A percentile compares a stretch with the other conserved stretches of the same genome.
phyloP scores from a whole-genome alignment of 768 basidiomycete species.

The Trametes cinnabarina region DNA sequence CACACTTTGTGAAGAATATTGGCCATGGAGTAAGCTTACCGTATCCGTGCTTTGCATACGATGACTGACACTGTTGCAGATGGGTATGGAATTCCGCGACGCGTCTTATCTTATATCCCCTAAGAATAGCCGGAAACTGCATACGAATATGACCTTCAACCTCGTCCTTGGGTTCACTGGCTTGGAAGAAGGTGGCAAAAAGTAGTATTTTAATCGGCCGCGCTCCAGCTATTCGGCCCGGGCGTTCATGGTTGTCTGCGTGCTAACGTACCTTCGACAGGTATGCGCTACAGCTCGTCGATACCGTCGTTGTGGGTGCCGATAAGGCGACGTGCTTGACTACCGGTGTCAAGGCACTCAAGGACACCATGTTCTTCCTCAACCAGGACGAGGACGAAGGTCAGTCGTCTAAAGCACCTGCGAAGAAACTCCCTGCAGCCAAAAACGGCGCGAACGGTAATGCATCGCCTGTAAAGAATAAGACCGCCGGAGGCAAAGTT shows the following conservation, averaged over 20 bases:
- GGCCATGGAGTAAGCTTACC: constrained; percentile 73
- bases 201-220: constrained; percentile 56
- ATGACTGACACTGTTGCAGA: constrained; percentile 46
- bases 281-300: constrained; percentile 84
- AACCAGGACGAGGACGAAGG: constrained; percentile 56
- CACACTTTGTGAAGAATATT: constrained; percentile 81
- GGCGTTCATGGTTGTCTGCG: not conserved
- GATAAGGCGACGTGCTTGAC: constrained; percentile 71
- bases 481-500: constrained; percentile 80
- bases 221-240: too few relatives aligned
- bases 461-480: constrained; percentile 59
- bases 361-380: constrained; percentile 87
- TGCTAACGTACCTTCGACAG: constrained; percentile 36
- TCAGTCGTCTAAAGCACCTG: constrained; percentile 52
- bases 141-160: constrained; percentile 82
- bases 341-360: constrained; percentile 77
- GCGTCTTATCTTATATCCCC: constrained; percentile 75
- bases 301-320: constrained; percentile 78
- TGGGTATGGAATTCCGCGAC: constrained; percentile 94
- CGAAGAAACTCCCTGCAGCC: constrained; percentile 48
- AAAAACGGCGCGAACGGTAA: constrained; percentile 61
- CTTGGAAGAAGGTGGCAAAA: constrained; percentile 75
- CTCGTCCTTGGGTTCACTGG: constrained; percentile 84
- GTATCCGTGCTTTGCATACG: not conserved
- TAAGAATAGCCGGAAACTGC: constrained; percentile 73